phyloP scores from a whole-genome alignment of 805 yeast species.

The Wickerhamomyces strasburgensis region DNA sequence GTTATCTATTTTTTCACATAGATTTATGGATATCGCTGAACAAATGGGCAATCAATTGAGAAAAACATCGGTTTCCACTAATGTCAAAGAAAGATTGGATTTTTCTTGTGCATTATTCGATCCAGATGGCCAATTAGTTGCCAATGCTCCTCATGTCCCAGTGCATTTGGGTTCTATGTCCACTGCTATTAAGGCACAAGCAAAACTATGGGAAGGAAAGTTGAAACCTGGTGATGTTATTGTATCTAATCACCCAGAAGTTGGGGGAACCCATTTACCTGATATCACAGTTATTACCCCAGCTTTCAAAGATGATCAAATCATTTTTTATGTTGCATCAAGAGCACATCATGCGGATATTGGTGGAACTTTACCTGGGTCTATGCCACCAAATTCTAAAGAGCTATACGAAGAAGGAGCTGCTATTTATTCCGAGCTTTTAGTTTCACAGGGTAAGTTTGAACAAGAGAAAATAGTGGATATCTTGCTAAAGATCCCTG shows the following conservation, averaged over 20 bases:
- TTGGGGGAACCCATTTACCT: conserved; percentile 85
- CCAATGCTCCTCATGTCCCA: conserved; percentile 87
- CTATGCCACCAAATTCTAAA: conserved; percentile 91
- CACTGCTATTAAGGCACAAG: conserved; percentile 66
- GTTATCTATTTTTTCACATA: conserved; percentile 72
- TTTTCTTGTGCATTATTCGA: conserved; percentile 83
- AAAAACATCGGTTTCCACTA: conserved; percentile 75
- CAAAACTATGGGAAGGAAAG: conserved; percentile 57
- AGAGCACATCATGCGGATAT: conserved; percentile 97
- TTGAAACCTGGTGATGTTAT: conserved; percentile 70
- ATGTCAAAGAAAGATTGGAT: conserved; percentile 78
- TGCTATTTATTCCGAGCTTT: conserved; percentile 68
- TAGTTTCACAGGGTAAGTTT: conserved; percentile 68
- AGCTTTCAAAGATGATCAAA: conserved; percentile 54
- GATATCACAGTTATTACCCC: conserved; percentile 94
- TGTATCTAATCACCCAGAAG: conserved; percentile 75
- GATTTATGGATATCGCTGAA: conserved; percentile 89
- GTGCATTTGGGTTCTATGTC: conserved; percentile 87
- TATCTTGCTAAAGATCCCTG: conserved; percentile 66
- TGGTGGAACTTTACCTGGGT: conserved; percentile 88
- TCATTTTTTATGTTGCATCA: conserved; percentile 86
- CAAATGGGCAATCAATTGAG: conserved; percentile 82
- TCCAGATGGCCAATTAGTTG: conserved; percentile 70
- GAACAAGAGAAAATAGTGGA: conserved; percentile 66
- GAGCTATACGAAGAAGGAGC: conserved; percentile 90